Evolutionary conservation across 2,329 filamentous ascomycete species (phyloP).

Genomic region (Neonectria hederae): DNA sequence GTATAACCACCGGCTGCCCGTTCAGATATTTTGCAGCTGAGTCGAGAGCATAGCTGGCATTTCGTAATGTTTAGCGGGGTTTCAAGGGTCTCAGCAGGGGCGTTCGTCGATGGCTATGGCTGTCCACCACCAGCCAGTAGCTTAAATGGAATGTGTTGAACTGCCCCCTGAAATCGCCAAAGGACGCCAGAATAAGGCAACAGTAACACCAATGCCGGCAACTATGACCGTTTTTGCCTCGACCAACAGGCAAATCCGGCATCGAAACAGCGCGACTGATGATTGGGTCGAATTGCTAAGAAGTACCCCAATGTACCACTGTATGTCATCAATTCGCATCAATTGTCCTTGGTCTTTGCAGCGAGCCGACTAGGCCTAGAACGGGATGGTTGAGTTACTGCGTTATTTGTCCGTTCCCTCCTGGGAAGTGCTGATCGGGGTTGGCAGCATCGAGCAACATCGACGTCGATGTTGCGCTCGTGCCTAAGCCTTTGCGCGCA

Average conservation of each 20-base stretch:
- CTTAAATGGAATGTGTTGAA: background rate
- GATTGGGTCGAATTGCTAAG: background rate
- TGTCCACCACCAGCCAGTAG: background rate
- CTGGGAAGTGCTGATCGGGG: constrained; percentile 9
- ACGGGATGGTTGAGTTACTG: constrained; percentile 33
- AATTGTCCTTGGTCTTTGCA: constrained; percentile 27
- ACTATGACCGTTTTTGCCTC: background rate
- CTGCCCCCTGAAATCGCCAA: background rate
- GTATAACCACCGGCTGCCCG: background rate
- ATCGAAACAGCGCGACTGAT: background rate
- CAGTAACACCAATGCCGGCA: background rate
- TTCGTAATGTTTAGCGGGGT: background rate
- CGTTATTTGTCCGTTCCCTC: constrained; percentile 29
- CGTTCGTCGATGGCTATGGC: background rate
- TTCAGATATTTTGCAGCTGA: background rate
- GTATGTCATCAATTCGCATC: constrained; percentile 34
- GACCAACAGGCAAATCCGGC: constrained; percentile 9
- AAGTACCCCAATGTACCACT: constrained; percentile 36
- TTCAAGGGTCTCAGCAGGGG: background rate
- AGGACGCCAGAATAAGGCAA: constrained; percentile 9
- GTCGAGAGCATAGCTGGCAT: background rate
- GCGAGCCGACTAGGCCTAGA: constrained; percentile 31
- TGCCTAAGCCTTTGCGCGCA: constrained; percentile 15
- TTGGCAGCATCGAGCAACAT: constrained; percentile 8
- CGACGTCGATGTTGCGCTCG: constrained; percentile 11